A percentile compares a stretch with the other conserved stretches of the same genome.
Conservation (phyloP, 352 stramenopile species). For the Pythium folliculosum region DNA sequence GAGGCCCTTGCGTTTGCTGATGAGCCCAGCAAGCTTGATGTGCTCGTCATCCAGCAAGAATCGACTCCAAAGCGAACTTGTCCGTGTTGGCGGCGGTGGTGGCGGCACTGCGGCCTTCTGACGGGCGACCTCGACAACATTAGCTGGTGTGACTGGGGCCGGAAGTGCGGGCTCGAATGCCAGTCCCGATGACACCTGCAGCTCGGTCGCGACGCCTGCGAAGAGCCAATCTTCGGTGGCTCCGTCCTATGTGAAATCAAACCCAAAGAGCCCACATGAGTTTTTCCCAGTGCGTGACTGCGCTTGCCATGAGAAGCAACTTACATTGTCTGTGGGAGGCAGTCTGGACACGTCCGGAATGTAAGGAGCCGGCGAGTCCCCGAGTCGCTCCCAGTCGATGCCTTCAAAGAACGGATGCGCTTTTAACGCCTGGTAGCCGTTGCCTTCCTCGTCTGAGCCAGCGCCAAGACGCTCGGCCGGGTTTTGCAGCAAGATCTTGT, state of each 20-base stretch:
- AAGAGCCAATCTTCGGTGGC: constrained; percentile 89
- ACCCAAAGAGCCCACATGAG: background rate
- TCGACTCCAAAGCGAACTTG: constrained; percentile 81
- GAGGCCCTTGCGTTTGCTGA: constrained; percentile 88
- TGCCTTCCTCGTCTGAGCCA: constrained; percentile 71
- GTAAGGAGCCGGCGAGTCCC: constrained; percentile 53
- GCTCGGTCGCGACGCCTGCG: constrained; percentile 81
- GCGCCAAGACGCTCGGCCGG: constrained; percentile 69
- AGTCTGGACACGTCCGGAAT: constrained; percentile 57
- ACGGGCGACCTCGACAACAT: constrained; percentile 77
- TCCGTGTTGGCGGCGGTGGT: constrained; percentile 59
- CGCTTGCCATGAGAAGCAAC: background rate
- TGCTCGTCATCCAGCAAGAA: constrained; percentile 88
- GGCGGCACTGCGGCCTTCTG: constrained; percentile 70
- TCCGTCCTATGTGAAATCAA: constrained; percentile 54
- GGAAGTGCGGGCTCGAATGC: constrained; percentile 59
- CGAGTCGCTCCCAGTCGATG: constrained; percentile 70
- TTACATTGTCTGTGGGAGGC: constrained; percentile 73
- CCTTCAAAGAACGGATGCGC: constrained; percentile 84
- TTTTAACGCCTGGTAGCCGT: constrained; percentile 74
- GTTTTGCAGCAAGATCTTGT: constrained; percentile 80
- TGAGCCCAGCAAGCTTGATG: constrained; percentile 84
- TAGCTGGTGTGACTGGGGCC: constrained; percentile 41
- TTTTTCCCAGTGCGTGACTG: background rate
- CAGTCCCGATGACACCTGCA: constrained; percentile 85